These are phyloP conservation scores for Centella asiatica DNA, from an alignment of 129 eudicot genomes.

Conservation along the genomic window DNA sequence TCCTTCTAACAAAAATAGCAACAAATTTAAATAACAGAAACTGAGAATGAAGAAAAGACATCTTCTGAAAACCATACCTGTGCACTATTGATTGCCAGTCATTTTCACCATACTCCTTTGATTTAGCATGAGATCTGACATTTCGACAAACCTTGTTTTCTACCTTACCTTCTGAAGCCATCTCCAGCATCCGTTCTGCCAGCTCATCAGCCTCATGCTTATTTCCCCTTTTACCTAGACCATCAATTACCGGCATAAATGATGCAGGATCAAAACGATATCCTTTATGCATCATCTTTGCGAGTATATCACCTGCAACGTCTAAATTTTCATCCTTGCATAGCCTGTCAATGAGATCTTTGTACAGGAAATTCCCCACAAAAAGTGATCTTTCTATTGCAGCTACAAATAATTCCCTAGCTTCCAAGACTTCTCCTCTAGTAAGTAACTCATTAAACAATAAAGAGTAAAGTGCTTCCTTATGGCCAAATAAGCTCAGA, in stretches of 20 bases:
- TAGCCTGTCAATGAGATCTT: conserved; percentile 57
- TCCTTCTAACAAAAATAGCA: not conserved
- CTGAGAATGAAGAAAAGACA: not conserved
- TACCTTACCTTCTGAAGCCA: conserved; percentile 50
- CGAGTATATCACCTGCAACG: conserved; percentile 46
- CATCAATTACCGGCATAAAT: conserved; percentile 82
- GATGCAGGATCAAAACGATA: conserved; percentile 73
- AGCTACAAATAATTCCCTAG: conserved; percentile 56
- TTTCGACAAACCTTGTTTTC: conserved; percentile 32
- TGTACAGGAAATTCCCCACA: conserved; percentile 52
- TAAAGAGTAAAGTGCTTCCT: conserved; percentile 48
- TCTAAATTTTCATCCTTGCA: conserved; percentile 61
- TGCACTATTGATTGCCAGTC: conserved; percentile 61
- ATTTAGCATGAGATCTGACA: conserved; percentile 19
- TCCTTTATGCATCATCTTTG: conserved; percentile 50
- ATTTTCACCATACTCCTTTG: conserved; percentile 26
- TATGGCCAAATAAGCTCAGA: conserved; percentile 54
- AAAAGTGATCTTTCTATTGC: conserved; percentile 52
- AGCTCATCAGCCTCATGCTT: conserved; percentile 78
- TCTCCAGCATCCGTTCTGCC: conserved; percentile 70
- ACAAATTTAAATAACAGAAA: not conserved
- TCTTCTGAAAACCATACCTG: conserved; percentile 36
- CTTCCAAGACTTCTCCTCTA: conserved; percentile 71
- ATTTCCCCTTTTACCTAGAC: conserved; percentile 41
- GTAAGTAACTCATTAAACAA: conserved; percentile 76